A percentile compares a stretch with the other conserved stretches of the same genome.
These are phyloP conservation scores for Arthrinium phaeospermum DNA, from an alignment of 2,329 filamentous ascomycete genomes.

Conservation along the genomic window DNA sequence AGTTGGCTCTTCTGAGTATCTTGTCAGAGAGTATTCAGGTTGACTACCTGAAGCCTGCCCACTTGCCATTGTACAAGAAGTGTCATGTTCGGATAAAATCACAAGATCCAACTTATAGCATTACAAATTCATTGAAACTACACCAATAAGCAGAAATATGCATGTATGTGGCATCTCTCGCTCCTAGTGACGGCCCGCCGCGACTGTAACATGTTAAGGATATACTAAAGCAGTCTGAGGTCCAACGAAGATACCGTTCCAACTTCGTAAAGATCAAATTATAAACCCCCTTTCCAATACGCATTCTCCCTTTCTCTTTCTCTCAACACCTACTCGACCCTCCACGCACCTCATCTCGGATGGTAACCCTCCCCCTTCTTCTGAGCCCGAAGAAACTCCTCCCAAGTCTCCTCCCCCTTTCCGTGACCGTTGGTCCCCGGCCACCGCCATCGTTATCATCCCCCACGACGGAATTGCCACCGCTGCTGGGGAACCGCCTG, in stretches of 20 bases:
- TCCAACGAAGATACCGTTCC: background rate
- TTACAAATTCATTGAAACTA: too few relatives aligned
- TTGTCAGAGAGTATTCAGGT: background rate
- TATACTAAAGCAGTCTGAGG: background rate
- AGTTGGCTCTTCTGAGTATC: background rate
- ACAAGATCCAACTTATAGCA: background rate
- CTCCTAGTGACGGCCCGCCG: background rate
- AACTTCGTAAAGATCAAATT: background rate
- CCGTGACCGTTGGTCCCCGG: background rate
- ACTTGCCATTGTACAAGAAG: background rate
- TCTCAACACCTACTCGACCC: background rate
- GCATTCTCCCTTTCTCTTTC: background rate
- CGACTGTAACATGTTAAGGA: background rate
- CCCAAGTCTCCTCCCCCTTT: constrained; percentile 9
- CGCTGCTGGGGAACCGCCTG: background rate
- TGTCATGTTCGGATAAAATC: background rate
- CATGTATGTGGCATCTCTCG: background rate
- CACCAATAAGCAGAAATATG: background rate
- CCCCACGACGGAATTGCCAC: background rate
- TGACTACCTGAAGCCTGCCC: background rate
- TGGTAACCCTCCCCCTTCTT: constrained; percentile 1
- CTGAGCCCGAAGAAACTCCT: constrained; percentile 3
- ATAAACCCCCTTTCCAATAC: background rate
- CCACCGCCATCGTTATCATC: background rate
- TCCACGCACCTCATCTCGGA: background rate